Evolutionary conservation across 805 yeast species (phyloP).

Genomic region (Clavispora carvajalis): DNA sequence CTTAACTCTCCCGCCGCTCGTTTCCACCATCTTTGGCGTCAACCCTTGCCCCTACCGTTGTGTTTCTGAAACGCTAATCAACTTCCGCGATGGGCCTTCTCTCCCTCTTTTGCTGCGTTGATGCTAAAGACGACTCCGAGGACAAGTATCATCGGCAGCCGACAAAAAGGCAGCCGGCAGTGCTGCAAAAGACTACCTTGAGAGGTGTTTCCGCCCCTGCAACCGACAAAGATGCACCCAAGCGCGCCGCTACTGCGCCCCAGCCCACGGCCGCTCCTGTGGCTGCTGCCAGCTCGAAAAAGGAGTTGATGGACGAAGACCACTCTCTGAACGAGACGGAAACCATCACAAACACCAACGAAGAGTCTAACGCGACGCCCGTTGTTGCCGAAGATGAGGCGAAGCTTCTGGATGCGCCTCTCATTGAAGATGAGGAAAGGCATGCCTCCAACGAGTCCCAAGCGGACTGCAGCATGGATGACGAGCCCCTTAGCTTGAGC

Average conservation of each 20-base stretch:
- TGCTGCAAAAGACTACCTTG: neutral
- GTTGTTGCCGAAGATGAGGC: neutral
- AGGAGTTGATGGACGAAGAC: conserved; percentile 31
- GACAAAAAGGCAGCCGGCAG: conserved; percentile 3
- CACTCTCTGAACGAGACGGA: conserved; percentile 37
- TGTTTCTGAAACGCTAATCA: neutral
- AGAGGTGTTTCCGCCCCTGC: neutral
- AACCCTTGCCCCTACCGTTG: neutral
- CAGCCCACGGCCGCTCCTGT: neutral
- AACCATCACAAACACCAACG: conserved; percentile 35
- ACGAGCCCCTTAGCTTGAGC: conserved; percentile 46
- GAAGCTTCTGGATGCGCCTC: conserved; percentile 1
- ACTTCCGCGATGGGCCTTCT: conserved; percentile 23
- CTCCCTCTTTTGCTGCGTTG: conserved; percentile 36
- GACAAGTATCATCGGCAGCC: conserved; percentile 23
- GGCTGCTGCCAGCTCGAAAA: conserved; percentile 9
- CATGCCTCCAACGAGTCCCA: neutral
- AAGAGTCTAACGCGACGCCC: conserved; percentile 20
- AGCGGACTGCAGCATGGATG: neutral
- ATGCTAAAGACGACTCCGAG: conserved; percentile 28
- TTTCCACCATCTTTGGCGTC: neutral
- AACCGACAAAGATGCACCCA: conserved; percentile 1
- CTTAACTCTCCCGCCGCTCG: neutral
- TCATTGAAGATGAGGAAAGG: neutral
- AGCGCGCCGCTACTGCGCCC: neutral